Base-by-base conservation (phyloP, 1,284 basidiomycete genomes). In the Stereum hirsutum region DNA sequence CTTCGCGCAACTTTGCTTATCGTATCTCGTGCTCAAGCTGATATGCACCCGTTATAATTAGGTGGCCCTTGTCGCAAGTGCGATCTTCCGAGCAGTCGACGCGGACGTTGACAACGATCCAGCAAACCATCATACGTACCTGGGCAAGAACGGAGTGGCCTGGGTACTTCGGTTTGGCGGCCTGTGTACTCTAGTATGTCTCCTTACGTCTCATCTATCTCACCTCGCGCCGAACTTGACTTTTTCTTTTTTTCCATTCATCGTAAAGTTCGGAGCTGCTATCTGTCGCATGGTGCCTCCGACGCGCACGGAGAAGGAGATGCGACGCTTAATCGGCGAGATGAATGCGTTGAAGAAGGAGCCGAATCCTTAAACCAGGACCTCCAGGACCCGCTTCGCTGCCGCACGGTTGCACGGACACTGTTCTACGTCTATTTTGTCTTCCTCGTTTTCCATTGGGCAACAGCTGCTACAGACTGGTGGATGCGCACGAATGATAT, bases 101-200 rank as follows among this genome's bases (percentile, higher is more conserved):
- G 74, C 72, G 23, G 63, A 68, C 10, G 50, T 52, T 8, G 60
- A 64, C 12, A 57, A 63, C 3, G 59, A 69, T 42, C 63, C 65
- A 7, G 60, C 61, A 17, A 65, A 69, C 38, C 70, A 75, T 43
- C 42, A 39, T 43, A 74, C 81, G 3, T 88, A 84, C 58, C 71
- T 75, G 47, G 87, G 81, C 32, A 91, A 89, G 68, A 82, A 80
- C 45, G 91, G 91, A 35, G 89, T 94, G 17, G 88, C 85, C 1
- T 97, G 93, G 92, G 89, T 96, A 4, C 64, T 98, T 41, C 78
- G 92, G 11, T 96, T 96, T 55, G 93, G 93, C 38, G 93, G 93
- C 26, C 55, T 89, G 6, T 89, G 83, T 59, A 82, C 91, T 0
- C 63, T 94, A 47, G 70, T 78, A 52, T 52, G 72, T 69, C 23